Evolutionary conservation across 176 grass and related monocot genomes (phyloP), one percentile per base, ranked within the genome.

Genomic region (Oryza glumipatula): DNA sequence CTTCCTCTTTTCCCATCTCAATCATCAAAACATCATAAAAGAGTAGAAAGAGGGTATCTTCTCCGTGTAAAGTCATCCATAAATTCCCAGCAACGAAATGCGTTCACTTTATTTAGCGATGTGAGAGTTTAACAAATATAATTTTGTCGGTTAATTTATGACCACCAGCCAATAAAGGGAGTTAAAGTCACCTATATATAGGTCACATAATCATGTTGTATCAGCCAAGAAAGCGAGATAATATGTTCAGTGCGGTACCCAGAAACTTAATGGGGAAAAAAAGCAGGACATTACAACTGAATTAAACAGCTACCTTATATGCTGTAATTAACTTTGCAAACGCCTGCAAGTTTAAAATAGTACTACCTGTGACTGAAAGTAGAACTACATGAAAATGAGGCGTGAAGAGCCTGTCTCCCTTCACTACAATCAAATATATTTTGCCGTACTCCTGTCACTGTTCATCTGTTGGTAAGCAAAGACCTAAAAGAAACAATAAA

Each of bases 381-480:
- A 46, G 26, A 15, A 45, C 67, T 24, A 82, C 78, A 73, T 22
- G 67, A 72, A 72, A 24, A 72, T 44, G 78, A 77, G 77, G 80
- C 45, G 67, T 69, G 44, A 45, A 17, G 73, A 49, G 52, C 44
- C 6, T 54, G 39, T 68, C 69, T 70, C n/a, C 69, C 21, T 89
- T 41, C 39, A 36, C 11, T 39, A 52, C 45, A 38, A 65, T 54
- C 61, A 86, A 86, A 73, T 33, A 10, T 76, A 10, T 76, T 76
- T 49, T 45, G 24, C 65, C 72, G 65, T 71, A 65, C 52, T 14
- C 38, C 11, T 83, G 60, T 79, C 79, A 49, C 45, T 79, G 48
- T 79, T 90, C 22, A 73, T 74, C n/a, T 61, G 58, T 32, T 69
- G 79, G 83, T 86, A 78, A 69, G 17, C 71, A 68, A 52, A 71